These are phyloP conservation scores for Exophiala aquamarina DNA, from an alignment of 2,329 filamentous ascomycete species.

Conservation along the genomic window DNA sequence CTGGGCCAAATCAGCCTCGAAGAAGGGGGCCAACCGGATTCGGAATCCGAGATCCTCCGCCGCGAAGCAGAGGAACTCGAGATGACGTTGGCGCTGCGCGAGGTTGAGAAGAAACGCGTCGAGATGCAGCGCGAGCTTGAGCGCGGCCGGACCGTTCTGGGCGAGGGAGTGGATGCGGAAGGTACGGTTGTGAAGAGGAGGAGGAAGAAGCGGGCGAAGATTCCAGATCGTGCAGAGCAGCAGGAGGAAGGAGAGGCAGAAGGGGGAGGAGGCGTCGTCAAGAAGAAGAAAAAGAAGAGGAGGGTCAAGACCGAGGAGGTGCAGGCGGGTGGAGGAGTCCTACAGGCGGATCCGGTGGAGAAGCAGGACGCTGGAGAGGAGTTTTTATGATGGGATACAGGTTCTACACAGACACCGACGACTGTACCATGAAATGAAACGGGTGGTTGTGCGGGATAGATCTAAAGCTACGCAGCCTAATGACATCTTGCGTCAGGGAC, in stretches of 20 bases:
- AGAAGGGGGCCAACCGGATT: slow-evolving; percentile 45
- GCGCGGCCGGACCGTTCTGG: slow-evolving; percentile 37
- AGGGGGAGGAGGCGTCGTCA: slow-evolving; percentile 18
- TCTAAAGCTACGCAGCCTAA: too few relatives aligned
- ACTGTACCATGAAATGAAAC: too few relatives aligned
- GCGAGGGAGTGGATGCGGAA: slow-evolving; percentile 49
- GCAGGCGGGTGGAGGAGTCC: not conserved
- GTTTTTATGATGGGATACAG: not conserved
- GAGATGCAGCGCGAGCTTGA: slow-evolving; percentile 68
- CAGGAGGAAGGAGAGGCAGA: slow-evolving; percentile 7
- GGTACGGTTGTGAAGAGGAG: slow-evolving; percentile 54
- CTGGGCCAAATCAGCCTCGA: slow-evolving; percentile 72
- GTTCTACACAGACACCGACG: too few relatives aligned
- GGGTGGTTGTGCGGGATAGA: too few relatives aligned
- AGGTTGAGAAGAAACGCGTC: slow-evolving; percentile 80
- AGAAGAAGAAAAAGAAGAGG: slow-evolving; percentile 30
- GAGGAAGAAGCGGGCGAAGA: slow-evolving; percentile 58
- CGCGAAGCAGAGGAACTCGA: slow-evolving; percentile 78
- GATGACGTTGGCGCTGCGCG: slow-evolving; percentile 83
- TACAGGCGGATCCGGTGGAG: not conserved
- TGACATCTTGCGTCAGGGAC: too few relatives aligned
- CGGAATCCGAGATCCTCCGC: slow-evolving; percentile 49
- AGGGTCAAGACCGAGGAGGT: slow-evolving; percentile 14
- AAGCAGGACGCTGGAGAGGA: not conserved
- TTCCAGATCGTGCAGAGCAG: not conserved